Percentiles rank a stretch among this genome's conserved stretches.
Evolutionary conservation across 805 yeast species (phyloP).

Genomic region (Cyberlindnera mycetangii): DNA sequence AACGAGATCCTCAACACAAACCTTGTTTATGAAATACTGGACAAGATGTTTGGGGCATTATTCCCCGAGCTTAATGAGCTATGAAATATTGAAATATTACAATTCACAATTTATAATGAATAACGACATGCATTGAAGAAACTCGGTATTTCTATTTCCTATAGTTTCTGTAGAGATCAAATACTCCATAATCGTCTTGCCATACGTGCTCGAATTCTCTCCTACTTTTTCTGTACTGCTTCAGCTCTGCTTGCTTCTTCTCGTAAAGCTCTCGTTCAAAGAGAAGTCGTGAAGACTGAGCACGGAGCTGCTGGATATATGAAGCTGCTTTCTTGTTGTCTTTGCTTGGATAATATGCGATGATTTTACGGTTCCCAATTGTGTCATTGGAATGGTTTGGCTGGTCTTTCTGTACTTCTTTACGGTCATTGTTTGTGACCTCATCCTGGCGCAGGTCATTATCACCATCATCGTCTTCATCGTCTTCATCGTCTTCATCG

Average conservation of each 20-base stretch:
- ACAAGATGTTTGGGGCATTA: conserved; percentile 46
- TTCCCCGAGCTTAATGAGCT: conserved; percentile 23
- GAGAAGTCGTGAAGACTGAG: background rate
- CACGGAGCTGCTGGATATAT: background rate
- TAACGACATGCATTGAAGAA: background rate
- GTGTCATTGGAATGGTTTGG: background rate
- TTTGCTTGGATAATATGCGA: too few relatives aligned
- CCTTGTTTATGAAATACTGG: conserved; percentile 56
- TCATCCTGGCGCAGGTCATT: background rate
- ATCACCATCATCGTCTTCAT: background rate
- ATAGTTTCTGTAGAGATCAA: too few relatives aligned
- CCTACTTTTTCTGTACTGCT: background rate
- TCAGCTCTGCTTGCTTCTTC: background rate
- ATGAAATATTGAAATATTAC: background rate
- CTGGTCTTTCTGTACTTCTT: background rate
- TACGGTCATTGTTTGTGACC: background rate
- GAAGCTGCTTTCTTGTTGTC: too few relatives aligned
- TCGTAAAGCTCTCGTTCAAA: background rate
- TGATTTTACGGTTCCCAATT: background rate
- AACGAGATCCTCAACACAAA: conserved; percentile 69
- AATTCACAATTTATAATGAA: background rate
- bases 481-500: background rate
- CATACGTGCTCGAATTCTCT: background rate
- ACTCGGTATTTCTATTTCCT: too few relatives aligned
- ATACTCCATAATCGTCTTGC: background rate